Evolutionary conservation across 805 yeast genomes (phyloP).

Genomic region (Candida nanaspora): DNA sequence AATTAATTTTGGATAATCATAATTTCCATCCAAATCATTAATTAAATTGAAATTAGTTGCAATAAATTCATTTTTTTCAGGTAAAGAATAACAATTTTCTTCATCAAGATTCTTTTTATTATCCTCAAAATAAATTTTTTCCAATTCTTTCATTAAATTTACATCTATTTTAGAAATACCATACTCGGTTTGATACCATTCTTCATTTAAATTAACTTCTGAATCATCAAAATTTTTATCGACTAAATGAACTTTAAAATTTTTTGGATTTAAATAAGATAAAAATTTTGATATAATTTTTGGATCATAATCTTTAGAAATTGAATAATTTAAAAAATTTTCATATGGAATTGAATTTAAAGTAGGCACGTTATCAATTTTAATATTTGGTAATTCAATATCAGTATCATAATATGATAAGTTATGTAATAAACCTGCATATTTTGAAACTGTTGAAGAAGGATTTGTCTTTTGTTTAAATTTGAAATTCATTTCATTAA

Average conservation of each 20-base stretch:
- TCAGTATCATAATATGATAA: constrained; percentile 17
- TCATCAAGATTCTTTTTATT: constrained; percentile 29
- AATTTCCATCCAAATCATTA: constrained; percentile 26
- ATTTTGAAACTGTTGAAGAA: constrained; percentile 58
- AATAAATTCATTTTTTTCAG: constrained; percentile 71
- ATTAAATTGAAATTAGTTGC: constrained; percentile 68
- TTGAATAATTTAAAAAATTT: constrained; percentile 49
- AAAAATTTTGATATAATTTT: constrained; percentile 43
- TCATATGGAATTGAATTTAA: constrained; percentile 50
- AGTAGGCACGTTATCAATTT: constrained; percentile 2
- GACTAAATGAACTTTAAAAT: constrained; percentile 52
- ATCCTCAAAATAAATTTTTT: constrained; percentile 21
- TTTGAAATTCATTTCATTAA: constrained; percentile 64
- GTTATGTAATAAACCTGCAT: constrained; percentile 21
- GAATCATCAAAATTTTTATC: constrained; percentile 46
- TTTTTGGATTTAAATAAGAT: constrained; percentile 43
- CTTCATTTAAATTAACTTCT: constrained; percentile 40
- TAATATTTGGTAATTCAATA: constrained; percentile 6
- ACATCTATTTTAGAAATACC: constrained; percentile 36
- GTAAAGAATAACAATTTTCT: too few species aligned
- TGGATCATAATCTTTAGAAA: constrained; percentile 51
- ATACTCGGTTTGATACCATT: constrained; percentile 91
- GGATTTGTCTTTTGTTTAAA: constrained; percentile 75
- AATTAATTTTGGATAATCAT: constrained; percentile 53
- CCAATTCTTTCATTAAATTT: constrained; percentile 28